Evolutionary conservation across 2,329 filamentous ascomycete species (phyloP).

Genomic region (Coleophoma crateriformis): DNA sequence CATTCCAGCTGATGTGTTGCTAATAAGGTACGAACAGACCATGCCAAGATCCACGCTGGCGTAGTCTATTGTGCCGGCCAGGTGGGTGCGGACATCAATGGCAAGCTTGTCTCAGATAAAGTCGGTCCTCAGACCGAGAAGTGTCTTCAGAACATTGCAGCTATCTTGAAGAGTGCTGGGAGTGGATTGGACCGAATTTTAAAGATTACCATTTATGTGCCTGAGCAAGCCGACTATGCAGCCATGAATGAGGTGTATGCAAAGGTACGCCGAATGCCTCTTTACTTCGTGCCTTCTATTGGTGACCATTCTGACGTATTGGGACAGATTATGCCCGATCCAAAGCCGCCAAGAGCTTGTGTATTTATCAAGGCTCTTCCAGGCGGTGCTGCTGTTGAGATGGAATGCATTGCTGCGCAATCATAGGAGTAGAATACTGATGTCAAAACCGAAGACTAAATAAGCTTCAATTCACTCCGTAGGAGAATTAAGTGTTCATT

Average conservation of each 20-base stretch:
- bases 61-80: background rate
- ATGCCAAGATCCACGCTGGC: background rate
- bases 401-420: conserved; percentile 11
- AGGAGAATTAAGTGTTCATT: background rate
- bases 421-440: no score
- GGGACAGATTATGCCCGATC: conserved; percentile 6
- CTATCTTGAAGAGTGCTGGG: background rate
- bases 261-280: background rate
- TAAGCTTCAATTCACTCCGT: no score
- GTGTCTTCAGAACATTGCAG: background rate
- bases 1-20: background rate
- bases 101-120: background rate
- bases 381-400: conserved; percentile 10
- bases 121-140: background rate
- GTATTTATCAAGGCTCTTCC: conserved; percentile 9
- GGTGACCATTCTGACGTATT: background rate
- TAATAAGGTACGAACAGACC: background rate
- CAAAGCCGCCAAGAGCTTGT: conserved; percentile 11
- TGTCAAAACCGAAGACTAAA: no score
- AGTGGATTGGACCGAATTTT: conserved; percentile 7
- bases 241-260: conserved; percentile 10
- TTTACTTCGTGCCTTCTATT: background rate
- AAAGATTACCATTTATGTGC: conserved; percentile 11
- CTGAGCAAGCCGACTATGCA: conserved; percentile 7
- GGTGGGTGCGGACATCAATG: background rate